Base-by-base conservation (phyloP, 306 rosid genomes). In the Begonia masoniana region DNA sequence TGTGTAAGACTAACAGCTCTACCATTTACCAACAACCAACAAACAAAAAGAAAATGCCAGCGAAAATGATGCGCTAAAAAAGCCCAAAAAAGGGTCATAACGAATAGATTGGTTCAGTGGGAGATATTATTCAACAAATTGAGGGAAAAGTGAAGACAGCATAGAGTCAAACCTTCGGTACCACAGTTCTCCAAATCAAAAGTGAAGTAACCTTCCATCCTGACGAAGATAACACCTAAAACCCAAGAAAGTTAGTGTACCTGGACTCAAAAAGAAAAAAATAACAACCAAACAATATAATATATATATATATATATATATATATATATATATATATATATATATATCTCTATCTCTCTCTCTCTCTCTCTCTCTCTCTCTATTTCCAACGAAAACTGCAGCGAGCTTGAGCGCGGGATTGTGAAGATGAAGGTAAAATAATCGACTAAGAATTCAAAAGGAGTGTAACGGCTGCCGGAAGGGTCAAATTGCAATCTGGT, bases 181-280 rank as follows among this genome's bases (percentile, higher is more conserved):
- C 19, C 58, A 54, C 26, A 17, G 47, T 55, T 65, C 12, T 61
- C 74, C 19, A 73, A 49, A 65, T 61, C 68, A 4, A 39, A 65
- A 45, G 65, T 56, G 68, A 66, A 14, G 51, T 47, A 39, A 12
- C 41, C 65, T 46, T 88, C 93, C 97, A 82, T 82, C n/a, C 58
- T 12, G 26, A 57, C 51, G 61, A 35, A 47, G 7, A 10, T 15
- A 46, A 12, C 56, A 55, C 59, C 21, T 23, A 31, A 46, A 61
- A 57, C 66, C 58, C 62, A 61, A 62, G 45, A 41, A 48, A 48
- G 52, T 60, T 56, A 13, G 39, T 31, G 39, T 43, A 5, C 17
- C 56, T 48, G 17, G 39, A 47, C 15, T 46, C 41, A 17, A 41
- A 51, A 49, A 55, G 39, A 41, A 7, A n/a, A n/a, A 17, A 60